phyloP scores from a whole-genome alignment of 2,329 filamentous ascomycete species.

The Trichoderma breve region DNA sequence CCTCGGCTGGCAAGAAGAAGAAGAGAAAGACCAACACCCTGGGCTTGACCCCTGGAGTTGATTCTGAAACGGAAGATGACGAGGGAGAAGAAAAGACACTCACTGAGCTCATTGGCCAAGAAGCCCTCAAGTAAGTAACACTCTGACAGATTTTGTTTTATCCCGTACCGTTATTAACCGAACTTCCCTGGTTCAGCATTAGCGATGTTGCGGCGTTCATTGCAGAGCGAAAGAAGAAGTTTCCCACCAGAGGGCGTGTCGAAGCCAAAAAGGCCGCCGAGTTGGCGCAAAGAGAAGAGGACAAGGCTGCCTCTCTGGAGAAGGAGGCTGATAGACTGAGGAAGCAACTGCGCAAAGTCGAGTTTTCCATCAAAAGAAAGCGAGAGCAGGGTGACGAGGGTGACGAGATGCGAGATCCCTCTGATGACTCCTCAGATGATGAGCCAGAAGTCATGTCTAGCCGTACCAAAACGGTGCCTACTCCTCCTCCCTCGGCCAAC shows the following conservation, averaged over 20 bases:
- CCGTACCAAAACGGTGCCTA: slow-evolving; percentile 36
- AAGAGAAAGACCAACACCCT: slow-evolving; percentile 70
- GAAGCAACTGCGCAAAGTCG: slow-evolving; percentile 66
- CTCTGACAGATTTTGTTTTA: neutral
- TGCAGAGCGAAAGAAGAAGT: slow-evolving; percentile 74
- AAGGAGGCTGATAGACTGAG: slow-evolving; percentile 62
- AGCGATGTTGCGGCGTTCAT: slow-evolving; percentile 78
- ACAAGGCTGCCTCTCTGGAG: slow-evolving; percentile 61
- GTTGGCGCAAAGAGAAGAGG: slow-evolving; percentile 47
- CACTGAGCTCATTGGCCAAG: slow-evolving; percentile 53
- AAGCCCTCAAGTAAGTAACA: slow-evolving; percentile 53
- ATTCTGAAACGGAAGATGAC: slow-evolving; percentile 61
- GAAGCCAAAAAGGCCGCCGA: slow-evolving; percentile 59
- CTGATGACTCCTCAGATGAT: slow-evolving; percentile 54
- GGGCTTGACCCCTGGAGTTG: slow-evolving; percentile 66
- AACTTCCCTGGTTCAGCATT: slow-evolving; percentile 38
- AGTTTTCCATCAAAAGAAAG: slow-evolving; percentile 67
- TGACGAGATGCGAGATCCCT: slow-evolving; percentile 60
- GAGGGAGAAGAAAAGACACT: slow-evolving; percentile 69
- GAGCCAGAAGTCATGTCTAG: slow-evolving; percentile 59
- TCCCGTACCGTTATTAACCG: neutral
- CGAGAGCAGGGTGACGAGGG: slow-evolving; percentile 66
- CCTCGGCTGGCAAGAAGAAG: slow-evolving; percentile 61
- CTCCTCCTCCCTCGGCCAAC: slow-evolving; percentile 45
- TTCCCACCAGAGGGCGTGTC: slow-evolving; percentile 71